Evolutionary conservation across 306 rosid species (phyloP).

Genomic region (Trifolium subterraneum): DNA sequence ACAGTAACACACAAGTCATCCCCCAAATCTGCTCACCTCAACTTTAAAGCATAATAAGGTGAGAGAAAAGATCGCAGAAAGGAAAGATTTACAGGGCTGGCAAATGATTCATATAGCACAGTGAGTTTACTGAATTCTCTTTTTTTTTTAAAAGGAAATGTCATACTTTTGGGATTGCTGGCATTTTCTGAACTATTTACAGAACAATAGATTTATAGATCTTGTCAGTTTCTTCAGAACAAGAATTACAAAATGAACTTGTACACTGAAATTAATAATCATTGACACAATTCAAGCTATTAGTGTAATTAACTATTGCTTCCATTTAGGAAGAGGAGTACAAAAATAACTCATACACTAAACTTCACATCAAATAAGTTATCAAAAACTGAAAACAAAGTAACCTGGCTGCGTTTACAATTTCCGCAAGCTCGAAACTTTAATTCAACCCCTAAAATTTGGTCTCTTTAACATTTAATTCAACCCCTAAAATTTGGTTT

Average conservation of each 20-base stretch:
- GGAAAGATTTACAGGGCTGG: slow-evolving; percentile 12
- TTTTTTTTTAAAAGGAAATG: background rate
- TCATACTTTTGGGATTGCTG: background rate
- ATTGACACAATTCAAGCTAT: slow-evolving; percentile 4
- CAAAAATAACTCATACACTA: slow-evolving; percentile 25
- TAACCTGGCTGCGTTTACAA: slow-evolving; percentile 1
- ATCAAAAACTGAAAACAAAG: background rate
- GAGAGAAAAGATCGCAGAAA: background rate
- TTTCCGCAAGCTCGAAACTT: slow-evolving; percentile 22
- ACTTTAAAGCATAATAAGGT: background rate
- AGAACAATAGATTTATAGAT: slow-evolving; percentile 14
- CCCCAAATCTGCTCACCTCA: too few relatives aligned
- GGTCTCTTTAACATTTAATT: background rate
- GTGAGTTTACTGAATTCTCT: background rate
- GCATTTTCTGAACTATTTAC: slow-evolving; percentile 2
- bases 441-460: background rate
- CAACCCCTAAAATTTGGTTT: slow-evolving; percentile 1
- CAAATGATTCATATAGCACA: background rate
- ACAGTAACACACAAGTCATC: slow-evolving; percentile 12
- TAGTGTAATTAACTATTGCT: background rate
- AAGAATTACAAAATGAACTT: background rate
- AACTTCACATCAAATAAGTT: background rate
- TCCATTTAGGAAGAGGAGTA: slow-evolving; percentile 11
- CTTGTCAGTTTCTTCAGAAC: slow-evolving; percentile 3
- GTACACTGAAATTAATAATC: background rate